These are phyloP conservation scores for Amanita phalloides DNA, from an alignment of 768 basidiomycete genomes.

Conservation along the genomic window DNA sequence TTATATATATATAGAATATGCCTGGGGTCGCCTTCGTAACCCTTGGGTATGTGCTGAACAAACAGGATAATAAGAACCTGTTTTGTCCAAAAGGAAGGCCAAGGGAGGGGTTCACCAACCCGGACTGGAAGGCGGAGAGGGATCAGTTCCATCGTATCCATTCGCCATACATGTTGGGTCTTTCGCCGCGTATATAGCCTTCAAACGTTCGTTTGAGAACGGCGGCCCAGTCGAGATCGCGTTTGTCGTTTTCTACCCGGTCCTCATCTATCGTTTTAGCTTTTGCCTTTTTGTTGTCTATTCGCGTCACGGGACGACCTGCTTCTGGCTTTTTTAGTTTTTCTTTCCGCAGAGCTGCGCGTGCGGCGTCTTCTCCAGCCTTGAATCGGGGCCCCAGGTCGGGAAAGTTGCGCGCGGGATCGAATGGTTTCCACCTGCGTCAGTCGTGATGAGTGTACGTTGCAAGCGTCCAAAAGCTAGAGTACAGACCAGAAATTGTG, in stretches of 20 bases:
- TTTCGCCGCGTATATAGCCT: constrained; percentile 74
- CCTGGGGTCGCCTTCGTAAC: neutral
- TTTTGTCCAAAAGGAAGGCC: neutral
- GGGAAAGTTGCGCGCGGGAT: constrained; percentile 79
- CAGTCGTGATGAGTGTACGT: neutral
- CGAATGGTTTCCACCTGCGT: constrained; percentile 88
- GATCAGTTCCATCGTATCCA: constrained; percentile 31
- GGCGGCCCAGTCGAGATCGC: constrained; percentile 77
- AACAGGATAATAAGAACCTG: neutral
- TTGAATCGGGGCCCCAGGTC: constrained; percentile 77
- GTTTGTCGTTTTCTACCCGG: constrained; percentile 46
- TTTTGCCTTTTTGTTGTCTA: neutral
- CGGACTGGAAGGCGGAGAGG: neutral
- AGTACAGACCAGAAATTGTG: constrained; percentile 77
- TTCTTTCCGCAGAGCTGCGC: constrained; percentile 22
- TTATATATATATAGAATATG: constrained; percentile 5
- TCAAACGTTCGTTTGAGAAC: constrained; percentile 95
- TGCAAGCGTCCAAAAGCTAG: neutral
- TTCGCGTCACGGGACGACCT: neutral
- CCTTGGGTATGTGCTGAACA: constrained; percentile 3
- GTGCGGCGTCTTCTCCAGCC: constrained; percentile 60
- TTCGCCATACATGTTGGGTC: constrained; percentile 92
- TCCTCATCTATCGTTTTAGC: constrained; percentile 13
- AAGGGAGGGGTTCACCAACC: neutral
- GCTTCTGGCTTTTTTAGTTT: neutral